Conservation (phyloP, 129 eudicot genomes). For the Oenanthe sinensis region DNA sequence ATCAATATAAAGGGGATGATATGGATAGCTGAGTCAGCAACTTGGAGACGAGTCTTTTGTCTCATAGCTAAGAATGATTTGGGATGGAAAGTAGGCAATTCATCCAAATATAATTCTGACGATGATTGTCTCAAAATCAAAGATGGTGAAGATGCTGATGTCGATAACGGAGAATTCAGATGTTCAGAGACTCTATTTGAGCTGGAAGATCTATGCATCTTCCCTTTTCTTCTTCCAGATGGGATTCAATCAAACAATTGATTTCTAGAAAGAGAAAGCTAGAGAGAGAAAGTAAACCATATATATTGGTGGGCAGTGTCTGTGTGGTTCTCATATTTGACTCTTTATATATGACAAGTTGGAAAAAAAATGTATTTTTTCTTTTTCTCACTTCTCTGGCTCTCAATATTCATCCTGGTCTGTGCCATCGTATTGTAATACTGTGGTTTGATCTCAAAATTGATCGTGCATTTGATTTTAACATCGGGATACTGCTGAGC, state of each 20-base stretch:
- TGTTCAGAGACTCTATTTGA: constrained; percentile 34
- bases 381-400: background rate
- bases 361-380: background rate
- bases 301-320: background rate
- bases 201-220: constrained; percentile 43
- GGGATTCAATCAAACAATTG: background rate
- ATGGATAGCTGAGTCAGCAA: constrained; percentile 3
- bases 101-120: background rate
- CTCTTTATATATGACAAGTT: background rate
- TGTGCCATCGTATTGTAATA: background rate
- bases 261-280: constrained; percentile 1
- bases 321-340: background rate
- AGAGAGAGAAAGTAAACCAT: constrained; percentile 3
- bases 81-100: constrained; percentile 5
- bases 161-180: constrained; percentile 14
- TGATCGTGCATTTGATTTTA: background rate
- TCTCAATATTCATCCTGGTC: background rate
- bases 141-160: constrained; percentile 9
- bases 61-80: constrained; percentile 3
- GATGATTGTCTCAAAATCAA: background rate
- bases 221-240: background rate
- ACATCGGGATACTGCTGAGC: constrained; percentile 48
- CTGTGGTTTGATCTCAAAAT: background rate
- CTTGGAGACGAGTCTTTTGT: background rate
- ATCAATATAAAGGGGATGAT: constrained; percentile 8